Evolutionary conservation across 2,329 filamentous ascomycete species (phyloP), one percentile per base, ranked within the genome.

Genomic region (Leptodontidium sp.): DNA sequence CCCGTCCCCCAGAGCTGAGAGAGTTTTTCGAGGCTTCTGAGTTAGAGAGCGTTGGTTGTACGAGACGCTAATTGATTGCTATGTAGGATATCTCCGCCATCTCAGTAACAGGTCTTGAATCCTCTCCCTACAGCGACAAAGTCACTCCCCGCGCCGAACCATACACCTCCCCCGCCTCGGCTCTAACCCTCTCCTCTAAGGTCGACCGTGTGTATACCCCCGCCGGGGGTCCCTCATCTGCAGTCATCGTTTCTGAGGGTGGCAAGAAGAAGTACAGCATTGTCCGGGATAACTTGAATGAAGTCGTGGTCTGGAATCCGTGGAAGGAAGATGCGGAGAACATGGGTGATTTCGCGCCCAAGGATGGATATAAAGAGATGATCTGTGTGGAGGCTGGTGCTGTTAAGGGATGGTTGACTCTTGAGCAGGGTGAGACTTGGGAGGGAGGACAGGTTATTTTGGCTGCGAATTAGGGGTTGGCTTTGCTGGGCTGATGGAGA

Each of bases 251-350:
- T 59, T 78, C 84, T 17, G 89, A 92, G 75, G 86, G 81, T 61
- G 90, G 88, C 69, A 86, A 86, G 76, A 84, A 89, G 15, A 83
- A 86, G 62, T 94, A 92, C 82, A 89, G 90, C 69, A 85, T 98
- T 66, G 88, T 91, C 50, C 89, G 96, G 70, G 93, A 98, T 81
- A 94, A 93, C 73, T 86, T 99, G 73, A 87, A 88, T 71, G 93
- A 98, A 74, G 90, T 96, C 17, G 95, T 98, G 0, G 92, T 98
- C 38, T 99, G 96, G 96, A 99, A 99, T 81, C 96, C 96, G 1
- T 98, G 95, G 94, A 85, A 86, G 50, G 93, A 94, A 72, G 97
- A 97, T 84, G 89, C 93, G 1, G 88, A 89, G 75, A 86, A 86
- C 5, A 97, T 97, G 82, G 89, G 84, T 64, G 96, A 99, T 80